phyloP scores from a whole-genome alignment of 768 basidiomycete species.

The Suillus subalutaceus region DNA sequence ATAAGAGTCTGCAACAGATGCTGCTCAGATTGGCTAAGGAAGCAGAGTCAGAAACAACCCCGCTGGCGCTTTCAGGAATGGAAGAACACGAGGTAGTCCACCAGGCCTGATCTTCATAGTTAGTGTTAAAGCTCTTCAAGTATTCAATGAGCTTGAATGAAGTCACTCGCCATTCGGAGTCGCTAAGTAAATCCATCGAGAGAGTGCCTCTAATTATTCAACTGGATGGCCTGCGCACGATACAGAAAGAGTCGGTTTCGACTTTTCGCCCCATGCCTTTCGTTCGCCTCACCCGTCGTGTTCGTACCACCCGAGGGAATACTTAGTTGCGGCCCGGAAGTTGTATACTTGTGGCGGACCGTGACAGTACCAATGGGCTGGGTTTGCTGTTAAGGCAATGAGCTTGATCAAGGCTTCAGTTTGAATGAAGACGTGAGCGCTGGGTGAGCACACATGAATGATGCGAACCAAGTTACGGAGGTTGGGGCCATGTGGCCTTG shows the following conservation, averaged over 20 bases:
- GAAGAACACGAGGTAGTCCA: background rate
- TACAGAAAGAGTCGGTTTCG: background rate
- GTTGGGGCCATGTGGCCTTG: slow-evolving; percentile 31
- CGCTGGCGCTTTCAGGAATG: no score
- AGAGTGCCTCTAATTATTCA: background rate
- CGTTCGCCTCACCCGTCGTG: background rate
- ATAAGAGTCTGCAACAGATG: no score
- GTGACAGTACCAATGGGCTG: background rate
- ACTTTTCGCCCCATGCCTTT: background rate
- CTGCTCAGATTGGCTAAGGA: background rate
- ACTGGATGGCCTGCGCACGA: background rate
- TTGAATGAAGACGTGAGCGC: background rate
- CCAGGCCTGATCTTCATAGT: background rate
- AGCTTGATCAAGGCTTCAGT: background rate
- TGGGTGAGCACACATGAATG: slow-evolving; percentile 30
- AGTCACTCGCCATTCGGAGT: background rate
- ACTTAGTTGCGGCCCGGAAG: background rate
- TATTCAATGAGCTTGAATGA: background rate
- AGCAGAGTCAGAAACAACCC: background rate
- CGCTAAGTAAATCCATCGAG: background rate
- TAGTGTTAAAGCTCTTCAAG: background rate
- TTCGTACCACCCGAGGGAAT: background rate
- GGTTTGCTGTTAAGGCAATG: background rate
- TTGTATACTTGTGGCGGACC: background rate
- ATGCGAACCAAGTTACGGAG: slow-evolving; percentile 53